Base-by-base conservation (phyloP, 805 yeast species). In the Ogataea haglerorum region DNA sequence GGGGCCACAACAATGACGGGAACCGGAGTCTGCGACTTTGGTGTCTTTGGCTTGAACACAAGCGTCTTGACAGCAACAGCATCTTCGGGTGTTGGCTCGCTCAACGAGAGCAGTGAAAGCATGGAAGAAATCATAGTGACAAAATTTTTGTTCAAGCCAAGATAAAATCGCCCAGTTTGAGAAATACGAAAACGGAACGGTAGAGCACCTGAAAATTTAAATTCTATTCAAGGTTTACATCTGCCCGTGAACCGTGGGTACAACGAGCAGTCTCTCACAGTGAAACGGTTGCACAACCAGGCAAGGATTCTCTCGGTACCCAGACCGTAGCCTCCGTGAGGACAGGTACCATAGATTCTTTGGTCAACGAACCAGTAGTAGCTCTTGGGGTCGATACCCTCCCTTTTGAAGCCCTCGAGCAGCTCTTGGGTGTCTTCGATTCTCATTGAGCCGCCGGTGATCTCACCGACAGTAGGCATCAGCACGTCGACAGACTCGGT, bases 401-500 rank as follows among this genome's bases (percentile, higher is more conserved):
- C 99, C 70, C 97, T 86, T 69, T 82, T 82, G 76, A 91, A 85
- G 37, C 96, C 97, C 34, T 80, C 95, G 56, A 85, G 63, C 55
- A 93, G 75, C 67, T 91, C 98, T 31, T 87, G 88, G 45, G 75
- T 68, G 56, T 80, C 78, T 48, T 75, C 79, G 52, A 88, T 89
- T 78, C 99, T 90, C 99, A 93, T 93, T 34, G 98, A 91, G 45
- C 99, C 99, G 66, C 99, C 99, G 33, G 95, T 87, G 58, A 93
- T 85, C 70, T 93, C 99, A 63, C 99, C 99, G 44, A 93, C 99
- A 56, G 87, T 91, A 57, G 99, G 99, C 96, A 93, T 90, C 63
- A 93, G 75, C 26, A 93, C 96, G 67, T 93, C 99, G 32, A 93
- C 99, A 37, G 96, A 86, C 69, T 95, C 99, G 42, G 99, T 93